Evolutionary conservation across 805 yeast genomes (phyloP), one percentile per base, ranked within the genome.

Genomic region (Millerago galiae): DNA sequence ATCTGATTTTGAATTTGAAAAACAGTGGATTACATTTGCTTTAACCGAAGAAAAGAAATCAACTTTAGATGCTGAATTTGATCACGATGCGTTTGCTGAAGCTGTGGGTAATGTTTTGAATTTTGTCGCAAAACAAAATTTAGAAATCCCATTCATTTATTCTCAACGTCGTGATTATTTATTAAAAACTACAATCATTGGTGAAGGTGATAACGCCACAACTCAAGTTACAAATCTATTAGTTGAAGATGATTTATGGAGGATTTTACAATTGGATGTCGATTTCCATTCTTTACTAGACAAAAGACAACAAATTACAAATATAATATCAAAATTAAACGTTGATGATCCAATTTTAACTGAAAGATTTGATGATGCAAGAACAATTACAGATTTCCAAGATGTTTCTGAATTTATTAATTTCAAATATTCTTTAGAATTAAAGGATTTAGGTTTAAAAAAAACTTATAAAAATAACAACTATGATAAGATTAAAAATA

Each of bases 141-240:
- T 83, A 49, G 99, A 93, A 60, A 96, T 91, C 5, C 98, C 99
- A 10, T 86, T 89, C 55, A 89, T 93, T 47, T 89, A 95, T 85
- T 84, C 89, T 21, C 95, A 89, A 59, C 84, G 98, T 61, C 85
- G 95, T 64, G 98, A 93, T 62, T 88, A 85, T 58, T 69, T 88
- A 15, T 66, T 85, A 46, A 70, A 70, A 53, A 74, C 86, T 9
- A 72, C 72, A 34, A 76, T 76, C 26, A 59, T 62, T 3, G 65
- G 72, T 10, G 68, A 66, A 45, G 67, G 67, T 38, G 68, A 62
- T 17, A 67, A 68, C 26, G 75, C 68, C 11, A 61, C 64, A 25
- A 66, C 69, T 1, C 47, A 48, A 8, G 59, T 54, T 18, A 46
- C 69, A 49, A 75, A 74, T 48, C 61, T 81, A 37, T 65, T 85